These are phyloP conservation scores for Centella asiatica DNA, from an alignment of 129 eudicot species.

Conservation along the genomic window DNA sequence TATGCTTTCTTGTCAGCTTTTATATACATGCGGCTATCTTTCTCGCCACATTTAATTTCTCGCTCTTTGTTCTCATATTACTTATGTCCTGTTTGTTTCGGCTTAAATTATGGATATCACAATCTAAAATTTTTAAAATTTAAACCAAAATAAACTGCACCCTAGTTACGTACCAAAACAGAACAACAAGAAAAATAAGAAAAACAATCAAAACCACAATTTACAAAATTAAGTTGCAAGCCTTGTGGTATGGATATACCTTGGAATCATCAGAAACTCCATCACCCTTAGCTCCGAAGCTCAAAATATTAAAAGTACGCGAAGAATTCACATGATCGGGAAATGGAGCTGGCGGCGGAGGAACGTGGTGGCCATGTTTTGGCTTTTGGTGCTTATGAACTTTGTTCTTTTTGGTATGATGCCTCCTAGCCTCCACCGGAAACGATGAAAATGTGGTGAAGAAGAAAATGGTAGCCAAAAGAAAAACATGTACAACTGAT, in stretches of 20 bases:
- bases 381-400: conserved; percentile 20
- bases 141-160: too few species aligned
- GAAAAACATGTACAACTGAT: conserved; percentile 11
- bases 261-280: conserved; percentile 76
- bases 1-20: neutral
- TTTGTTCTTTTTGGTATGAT: conserved; percentile 22
- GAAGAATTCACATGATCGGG: neutral
- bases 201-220: too few species aligned
- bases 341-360: conserved; percentile 17
- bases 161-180: too few species aligned
- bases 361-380: conserved; percentile 9
- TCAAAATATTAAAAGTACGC: conserved; percentile 34
- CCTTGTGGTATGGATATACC: conserved; percentile 25
- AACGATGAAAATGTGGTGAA: conserved; percentile 14
- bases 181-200: neutral
- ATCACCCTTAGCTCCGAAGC: conserved; percentile 83
- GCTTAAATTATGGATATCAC: too few species aligned
- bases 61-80: too few species aligned
- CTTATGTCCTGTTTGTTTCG: too few species aligned
- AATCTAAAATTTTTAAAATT: too few species aligned
- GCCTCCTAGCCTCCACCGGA: conserved; percentile 30
- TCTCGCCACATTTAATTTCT: too few species aligned
- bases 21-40: too few species aligned
- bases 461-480: conserved; percentile 8
- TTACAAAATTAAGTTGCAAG: too few species aligned